Percentiles rank a stretch among this genome's conserved stretches.
Conservation (phyloP, 75 land plant genomes). For the Pinus albicaulis region DNA sequence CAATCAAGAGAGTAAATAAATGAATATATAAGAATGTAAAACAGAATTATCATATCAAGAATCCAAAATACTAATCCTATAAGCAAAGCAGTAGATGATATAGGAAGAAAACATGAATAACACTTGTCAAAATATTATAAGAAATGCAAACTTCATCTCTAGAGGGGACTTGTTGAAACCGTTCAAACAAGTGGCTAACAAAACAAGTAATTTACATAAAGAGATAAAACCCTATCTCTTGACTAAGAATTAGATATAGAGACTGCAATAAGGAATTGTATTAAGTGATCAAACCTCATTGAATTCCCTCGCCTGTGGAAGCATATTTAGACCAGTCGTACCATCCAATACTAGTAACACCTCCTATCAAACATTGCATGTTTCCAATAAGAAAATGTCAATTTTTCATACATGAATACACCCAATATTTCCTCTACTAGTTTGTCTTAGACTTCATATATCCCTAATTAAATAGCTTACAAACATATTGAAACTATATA, state of each 20-base stretch:
- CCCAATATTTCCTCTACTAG: background rate
- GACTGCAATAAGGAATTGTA: background rate
- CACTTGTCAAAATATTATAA: background rate
- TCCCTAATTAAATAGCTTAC: background rate
- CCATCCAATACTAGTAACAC: slow-evolving; percentile 93
- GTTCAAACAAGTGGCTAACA: background rate
- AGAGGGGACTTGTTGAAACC: background rate
- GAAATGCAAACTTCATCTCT: background rate
- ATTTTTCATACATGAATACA: slow-evolving; percentile 8
- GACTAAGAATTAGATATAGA: background rate
- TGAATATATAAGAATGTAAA: background rate
- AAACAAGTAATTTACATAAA: background rate
- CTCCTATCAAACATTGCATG: slow-evolving; percentile 52
- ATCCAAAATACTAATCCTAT: background rate
- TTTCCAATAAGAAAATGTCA: background rate
- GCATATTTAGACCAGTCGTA: slow-evolving; percentile 98
- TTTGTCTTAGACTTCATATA: background rate
- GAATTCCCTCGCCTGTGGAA: slow-evolving; percentile 98
- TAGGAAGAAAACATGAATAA: too few relatives aligned
- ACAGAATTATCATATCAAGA: background rate
- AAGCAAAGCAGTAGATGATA: background rate
- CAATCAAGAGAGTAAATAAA: background rate
- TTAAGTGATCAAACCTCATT: slow-evolving; percentile 63
- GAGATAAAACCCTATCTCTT: background rate
- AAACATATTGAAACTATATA: background rate